Percentiles rank a stretch among this genome's conserved stretches.
Conservation (phyloP, 768 basidiomycete genomes). For the Boletus fagicola region DNA sequence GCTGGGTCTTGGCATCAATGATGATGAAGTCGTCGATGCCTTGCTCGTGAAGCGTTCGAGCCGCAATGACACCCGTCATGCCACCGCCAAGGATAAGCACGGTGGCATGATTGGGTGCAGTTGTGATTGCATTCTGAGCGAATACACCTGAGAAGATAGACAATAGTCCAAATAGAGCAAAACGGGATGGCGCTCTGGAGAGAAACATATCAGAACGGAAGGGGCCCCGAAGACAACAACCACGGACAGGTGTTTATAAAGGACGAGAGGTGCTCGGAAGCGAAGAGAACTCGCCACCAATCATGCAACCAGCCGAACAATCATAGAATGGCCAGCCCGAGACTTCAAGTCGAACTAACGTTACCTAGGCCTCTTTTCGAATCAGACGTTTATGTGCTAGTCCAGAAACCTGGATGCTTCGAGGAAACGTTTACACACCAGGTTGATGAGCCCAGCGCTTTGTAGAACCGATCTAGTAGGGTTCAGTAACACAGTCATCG, state of each 20-base stretch:
- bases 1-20: slow-evolving; percentile 56
- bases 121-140: slow-evolving; percentile 5
- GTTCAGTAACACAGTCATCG: neutral
- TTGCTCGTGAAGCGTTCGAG: slow-evolving; percentile 51
- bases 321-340: neutral
- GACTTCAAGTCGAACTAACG: neutral
- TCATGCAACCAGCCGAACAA: neutral
- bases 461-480: neutral
- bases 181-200: neutral
- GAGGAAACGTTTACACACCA: neutral
- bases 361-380: neutral
- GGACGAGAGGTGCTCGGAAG: neutral
- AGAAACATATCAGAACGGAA: slow-evolving; percentile 13
- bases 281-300: neutral
- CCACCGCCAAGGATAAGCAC: slow-evolving; percentile 68
- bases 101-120: slow-evolving; percentile 20
- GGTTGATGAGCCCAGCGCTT: neutral
- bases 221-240: neutral
- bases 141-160: neutral
- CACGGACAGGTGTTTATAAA: neutral
- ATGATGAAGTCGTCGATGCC: slow-evolving; percentile 58
- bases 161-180: slow-evolving; percentile 4
- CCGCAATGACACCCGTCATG: slow-evolving; percentile 63
- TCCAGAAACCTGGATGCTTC: neutral
- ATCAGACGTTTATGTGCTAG: too few species aligned